Conservation (phyloP, 352 stramenopile genomes). For the Nothophytophthora sp. region DNA sequence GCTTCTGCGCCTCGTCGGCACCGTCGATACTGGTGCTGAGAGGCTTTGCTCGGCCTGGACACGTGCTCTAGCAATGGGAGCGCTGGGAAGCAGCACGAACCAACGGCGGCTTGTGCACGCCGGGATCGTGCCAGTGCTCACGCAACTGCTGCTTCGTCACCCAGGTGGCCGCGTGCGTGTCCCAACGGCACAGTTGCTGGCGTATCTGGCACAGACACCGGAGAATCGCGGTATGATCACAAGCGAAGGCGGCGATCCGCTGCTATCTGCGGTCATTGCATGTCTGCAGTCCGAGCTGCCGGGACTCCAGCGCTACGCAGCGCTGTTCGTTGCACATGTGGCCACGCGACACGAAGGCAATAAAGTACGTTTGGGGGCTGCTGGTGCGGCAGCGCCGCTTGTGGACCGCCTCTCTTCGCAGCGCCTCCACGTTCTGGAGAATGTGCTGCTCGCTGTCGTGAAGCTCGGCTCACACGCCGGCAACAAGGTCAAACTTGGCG, state of each 20-base stretch:
- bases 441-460: conserved; percentile 60
- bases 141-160: conserved; percentile 33
- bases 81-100: conserved; percentile 44
- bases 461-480: conserved; percentile 72
- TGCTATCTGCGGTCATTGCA: conserved; percentile 37
- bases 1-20: conserved; percentile 34
- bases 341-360: conserved; percentile 63
- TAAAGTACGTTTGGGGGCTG: conserved; percentile 60
- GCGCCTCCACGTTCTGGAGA: conserved; percentile 65
- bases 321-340: conserved; percentile 58
- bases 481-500: conserved; percentile 81
- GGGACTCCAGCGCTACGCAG: conserved; percentile 59
- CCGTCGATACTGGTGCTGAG: conserved; percentile 17
- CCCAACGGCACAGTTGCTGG: conserved; percentile 44
- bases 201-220: conserved; percentile 41
- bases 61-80: conserved; percentile 42
- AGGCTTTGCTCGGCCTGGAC: conserved; percentile 49
- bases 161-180: conserved; percentile 20
- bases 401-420: conserved; percentile 73
- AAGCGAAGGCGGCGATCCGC: conserved; percentile 33
- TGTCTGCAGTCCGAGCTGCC: conserved; percentile 52
- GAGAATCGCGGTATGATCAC: conserved; percentile 53
- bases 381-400: conserved; percentile 36
- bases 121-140: conserved; percentile 38
- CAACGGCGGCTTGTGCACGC: conserved; percentile 42